Base-by-base conservation (phyloP, 1,284 basidiomycete genomes). In the Meripilus lineatus region DNA sequence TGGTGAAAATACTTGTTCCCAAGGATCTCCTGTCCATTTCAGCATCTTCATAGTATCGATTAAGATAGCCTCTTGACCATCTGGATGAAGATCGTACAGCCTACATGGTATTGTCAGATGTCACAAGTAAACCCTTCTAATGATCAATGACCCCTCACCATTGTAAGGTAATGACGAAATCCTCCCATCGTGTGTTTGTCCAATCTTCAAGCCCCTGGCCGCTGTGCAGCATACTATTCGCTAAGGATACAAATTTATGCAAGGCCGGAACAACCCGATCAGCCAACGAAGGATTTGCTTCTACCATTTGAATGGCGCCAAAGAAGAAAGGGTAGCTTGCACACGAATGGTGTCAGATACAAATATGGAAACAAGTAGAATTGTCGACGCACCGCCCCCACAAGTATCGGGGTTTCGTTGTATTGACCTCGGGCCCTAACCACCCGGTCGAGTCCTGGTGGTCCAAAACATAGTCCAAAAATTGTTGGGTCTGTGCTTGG, bases 171-270 rank as follows among this genome's bases (percentile, higher is more conserved):
- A 77, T 72, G 28, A 75, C 72, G 51, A 77, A 78, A 50, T 79
- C 76, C 55, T 77, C 74, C 77, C 75, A 79, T 26, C 77, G 71
- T 1, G 76, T 75, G 32, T 65, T 63, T 11, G 72, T 62, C 77
- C 77, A 79, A 14, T 66, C 58, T 21, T 77, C 76, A 7, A 76
- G 66, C 15, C 76, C 77, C 52, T 70, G 53, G 15, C 71, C 72
- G 38, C 68, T 66, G 45, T 72, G 67, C 33, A 79, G 61, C 77
- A 79, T 79, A 7, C 62, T 66, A 52, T 79, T 77, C 23, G 78
- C 75, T n/a, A 79, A 55, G 7, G 58, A 53, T 15, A 78, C 72
- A 42, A 79, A 79, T 47, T 71, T 75, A 55, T 76, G 63, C 46
- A 78, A 48, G 4, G 74, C 71, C 10, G 63, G 63, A 10, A 78